These are phyloP conservation scores for Litsea cubeba DNA, from an alignment of 164 flowering plant species.

Conservation along the genomic window DNA sequence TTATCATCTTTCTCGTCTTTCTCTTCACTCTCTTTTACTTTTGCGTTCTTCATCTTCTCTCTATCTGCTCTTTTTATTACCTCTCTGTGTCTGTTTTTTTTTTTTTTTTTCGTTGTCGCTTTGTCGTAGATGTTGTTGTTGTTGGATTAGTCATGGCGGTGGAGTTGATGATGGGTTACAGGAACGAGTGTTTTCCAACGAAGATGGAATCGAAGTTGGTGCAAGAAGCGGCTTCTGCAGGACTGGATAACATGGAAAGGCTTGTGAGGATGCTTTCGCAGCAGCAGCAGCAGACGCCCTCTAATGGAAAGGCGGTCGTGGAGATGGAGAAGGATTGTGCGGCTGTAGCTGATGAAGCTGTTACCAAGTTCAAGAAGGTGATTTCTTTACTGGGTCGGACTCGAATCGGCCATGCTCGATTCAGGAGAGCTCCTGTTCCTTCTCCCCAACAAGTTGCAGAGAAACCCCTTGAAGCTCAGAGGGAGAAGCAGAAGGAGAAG, in stretches of 20 bases:
- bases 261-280: slow-evolving; percentile 58
- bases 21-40: not conserved
- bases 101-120: not conserved
- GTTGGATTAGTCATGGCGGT: slow-evolving; percentile 52
- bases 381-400: slow-evolving; percentile 74
- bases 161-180: slow-evolving; percentile 47
- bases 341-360: slow-evolving; percentile 69
- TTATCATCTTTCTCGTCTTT: not conserved
- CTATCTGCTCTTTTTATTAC: not conserved
- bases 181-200: slow-evolving; percentile 18
- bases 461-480: no score
- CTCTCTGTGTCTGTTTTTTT: not conserved
- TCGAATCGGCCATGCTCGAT: slow-evolving; percentile 91
- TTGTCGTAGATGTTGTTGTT: not conserved
- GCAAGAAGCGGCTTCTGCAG: slow-evolving; percentile 77
- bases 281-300: slow-evolving; percentile 8
- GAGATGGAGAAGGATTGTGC: slow-evolving; percentile 42
- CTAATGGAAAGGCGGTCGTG: slow-evolving; percentile 8
- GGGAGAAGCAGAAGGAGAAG: not conserved
- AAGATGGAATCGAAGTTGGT: slow-evolving; percentile 48
- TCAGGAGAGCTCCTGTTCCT: slow-evolving; percentile 56
- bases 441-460: not conserved
- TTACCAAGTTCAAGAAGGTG: slow-evolving; percentile 69
- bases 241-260: slow-evolving; percentile 70
- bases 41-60: not conserved